Base-by-base conservation (phyloP, 108 stramenopile species). In the Cyclotella sp. region DNA sequence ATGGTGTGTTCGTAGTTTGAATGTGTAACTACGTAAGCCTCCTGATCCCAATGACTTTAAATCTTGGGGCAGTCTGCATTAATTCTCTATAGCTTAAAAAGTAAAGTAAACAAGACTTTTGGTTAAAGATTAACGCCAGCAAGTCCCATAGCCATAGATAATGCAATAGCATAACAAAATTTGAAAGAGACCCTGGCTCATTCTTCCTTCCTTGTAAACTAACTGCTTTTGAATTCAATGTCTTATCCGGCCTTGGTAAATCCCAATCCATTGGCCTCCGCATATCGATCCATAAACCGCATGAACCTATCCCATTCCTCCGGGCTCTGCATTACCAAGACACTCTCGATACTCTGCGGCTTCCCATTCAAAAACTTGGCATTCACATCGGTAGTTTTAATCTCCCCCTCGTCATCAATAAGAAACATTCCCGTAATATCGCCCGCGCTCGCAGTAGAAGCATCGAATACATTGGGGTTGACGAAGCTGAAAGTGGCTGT, bases 231-330 rank as follows among this genome's bases (percentile, higher is more conserved):
- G 19, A 51, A 19, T 19, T 19, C 3, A 3, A 51, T 19, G 3
- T 19, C 19, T 43, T 61, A 72, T 28, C 75, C 46, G 24, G 79
- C 86, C 68, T 85, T 87, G 77, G 59, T 89, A 68, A 93, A 91
- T 27, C 81, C 92, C 28, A 93, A 69, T 49, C 85, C 92, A 68
- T 93, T 90, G 26, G 81, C 88, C 77, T 91, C 89, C 7, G 77
- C 85, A 78, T 94, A 94, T 49, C 86, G 67, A 59, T 91, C 89
- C 93, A 94, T 91, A 73, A 94, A 94, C 66, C 93, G 75, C 93
- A 94, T 94, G 77, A 94, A 94, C 71, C 93, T 71, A 63, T 94
- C 89, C 93, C 93, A 94, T 61, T 89, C 87, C 53, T 71, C 87
- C 19, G 93, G 93, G 63, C 86, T 89, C 40, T 62, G 83, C 90